Evolutionary conservation across 192 early-diverging fungal species (phyloP).

Genomic region (Coemansia sp.): DNA sequence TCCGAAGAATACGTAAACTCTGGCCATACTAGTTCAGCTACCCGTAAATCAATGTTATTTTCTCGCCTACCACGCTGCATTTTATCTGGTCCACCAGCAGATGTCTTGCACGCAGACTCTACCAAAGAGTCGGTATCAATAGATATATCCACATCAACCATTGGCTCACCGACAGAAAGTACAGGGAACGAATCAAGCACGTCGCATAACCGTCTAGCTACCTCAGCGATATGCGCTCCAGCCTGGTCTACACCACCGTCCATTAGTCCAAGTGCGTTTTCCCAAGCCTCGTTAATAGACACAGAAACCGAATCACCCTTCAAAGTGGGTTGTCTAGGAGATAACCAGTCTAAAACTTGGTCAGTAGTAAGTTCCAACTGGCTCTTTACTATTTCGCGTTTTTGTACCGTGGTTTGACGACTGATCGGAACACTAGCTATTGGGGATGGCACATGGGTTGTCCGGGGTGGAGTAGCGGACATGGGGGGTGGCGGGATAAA

Average conservation of each 20-base stretch:
- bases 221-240: constrained; percentile 33
- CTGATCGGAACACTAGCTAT: not conserved
- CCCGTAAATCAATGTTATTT: constrained; percentile 4
- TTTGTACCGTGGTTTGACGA: not conserved
- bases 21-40: constrained; percentile 18
- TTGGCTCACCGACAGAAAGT: not conserved
- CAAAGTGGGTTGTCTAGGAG: not conserved
- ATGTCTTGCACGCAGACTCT: not conserved
- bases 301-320: not conserved
- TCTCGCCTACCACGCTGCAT: not conserved
- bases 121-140: not conserved
- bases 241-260: constrained; percentile 20
- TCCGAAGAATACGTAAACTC: not conserved
- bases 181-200: constrained; percentile 5
- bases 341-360: constrained; percentile 31
- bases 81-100: not conserved
- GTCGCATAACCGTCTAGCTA: constrained; percentile 29
- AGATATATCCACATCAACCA: too few relatives aligned
- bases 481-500: not conserved
- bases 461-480: not conserved
- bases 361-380: constrained; percentile 11
- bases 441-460: not conserved
- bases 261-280: constrained; percentile 33
- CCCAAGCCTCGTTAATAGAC: constrained; percentile 27
- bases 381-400: not conserved